These are phyloP conservation scores for Candida pseudofarinosa DNA, from an alignment of 805 yeast species.

Conservation along the genomic window DNA sequence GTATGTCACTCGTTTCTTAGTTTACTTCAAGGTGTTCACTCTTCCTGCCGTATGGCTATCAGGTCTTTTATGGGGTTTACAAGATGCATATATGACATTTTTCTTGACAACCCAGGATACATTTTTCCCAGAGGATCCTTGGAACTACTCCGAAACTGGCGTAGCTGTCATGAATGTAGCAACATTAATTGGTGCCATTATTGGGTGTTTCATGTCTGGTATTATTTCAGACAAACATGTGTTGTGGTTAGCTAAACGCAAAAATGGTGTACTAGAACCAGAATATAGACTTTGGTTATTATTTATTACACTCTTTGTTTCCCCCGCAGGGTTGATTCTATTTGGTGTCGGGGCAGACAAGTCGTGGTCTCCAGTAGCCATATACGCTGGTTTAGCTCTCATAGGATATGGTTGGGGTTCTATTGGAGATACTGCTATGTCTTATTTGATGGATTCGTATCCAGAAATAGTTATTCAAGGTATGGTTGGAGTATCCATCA, in stretches of 20 bases:
- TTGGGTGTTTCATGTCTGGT: conserved; percentile 68
- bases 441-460: conserved; percentile 62
- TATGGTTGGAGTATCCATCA: conserved; percentile 65
- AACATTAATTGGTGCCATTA: conserved; percentile 57
- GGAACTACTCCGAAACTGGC: conserved; percentile 58
- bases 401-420: conserved; percentile 70
- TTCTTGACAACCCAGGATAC: conserved; percentile 73
- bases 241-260: conserved; percentile 55
- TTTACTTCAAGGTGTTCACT: conserved; percentile 52
- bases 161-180: conserved; percentile 78
- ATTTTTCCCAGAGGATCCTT: conserved; percentile 61
- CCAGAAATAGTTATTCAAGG: conserved; percentile 69
- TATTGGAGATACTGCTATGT: conserved; percentile 67
- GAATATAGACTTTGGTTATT: conserved; percentile 60
- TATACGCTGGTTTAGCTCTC: conserved; percentile 59
- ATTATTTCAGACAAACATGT: conserved; percentile 56
- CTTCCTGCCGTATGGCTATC: conserved; percentile 65
- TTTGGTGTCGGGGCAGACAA: conserved; percentile 65
- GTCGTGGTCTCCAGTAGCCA: conserved; percentile 48
- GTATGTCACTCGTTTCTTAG: conserved; percentile 48
- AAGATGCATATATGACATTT: conserved; percentile 71
- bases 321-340: conserved; percentile 59
- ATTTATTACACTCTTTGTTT: conserved; percentile 50
- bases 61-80: conserved; percentile 77
- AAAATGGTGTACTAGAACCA: conserved; percentile 60